Conservation (phyloP, 129 eudicot genomes). For the Artemisia annua region DNA sequence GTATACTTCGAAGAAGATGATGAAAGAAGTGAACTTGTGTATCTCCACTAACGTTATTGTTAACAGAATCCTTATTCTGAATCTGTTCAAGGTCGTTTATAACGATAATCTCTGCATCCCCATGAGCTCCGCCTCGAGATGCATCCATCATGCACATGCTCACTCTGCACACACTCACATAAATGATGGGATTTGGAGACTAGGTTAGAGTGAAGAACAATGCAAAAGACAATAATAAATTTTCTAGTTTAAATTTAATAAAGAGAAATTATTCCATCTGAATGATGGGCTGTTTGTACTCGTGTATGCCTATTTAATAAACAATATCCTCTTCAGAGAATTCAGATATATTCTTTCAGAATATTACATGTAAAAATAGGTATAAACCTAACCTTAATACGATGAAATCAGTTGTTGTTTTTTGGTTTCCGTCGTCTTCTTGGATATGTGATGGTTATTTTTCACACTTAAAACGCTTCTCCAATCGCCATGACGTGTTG, state of each 20-base stretch:
- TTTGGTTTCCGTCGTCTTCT: slow-evolving; percentile 20
- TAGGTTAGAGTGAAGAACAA: slow-evolving; percentile 23
- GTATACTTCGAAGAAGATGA: slow-evolving; percentile 36
- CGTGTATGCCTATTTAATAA: background rate
- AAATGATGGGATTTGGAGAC: slow-evolving; percentile 11
- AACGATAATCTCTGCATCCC: slow-evolving; percentile 23
- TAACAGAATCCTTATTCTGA: slow-evolving; percentile 26
- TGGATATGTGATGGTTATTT: slow-evolving; percentile 16
- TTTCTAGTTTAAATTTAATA: background rate
- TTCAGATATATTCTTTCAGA: slow-evolving; percentile 26
- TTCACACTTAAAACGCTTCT: background rate
- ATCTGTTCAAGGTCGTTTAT: slow-evolving; percentile 31
- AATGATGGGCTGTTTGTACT: slow-evolving; percentile 28
- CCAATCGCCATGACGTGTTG: slow-evolving; percentile 20
- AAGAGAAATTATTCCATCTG: slow-evolving; percentile 24
- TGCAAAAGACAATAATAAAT: slow-evolving; percentile 7
- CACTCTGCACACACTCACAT: slow-evolving; percentile 22
- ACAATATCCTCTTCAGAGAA: slow-evolving; percentile 13
- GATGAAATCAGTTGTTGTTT: slow-evolving; percentile 30
- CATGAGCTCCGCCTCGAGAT: slow-evolving; percentile 55
- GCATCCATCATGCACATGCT: slow-evolving; percentile 69
- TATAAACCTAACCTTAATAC: slow-evolving; percentile 37
- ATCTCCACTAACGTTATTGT: slow-evolving; percentile 18
- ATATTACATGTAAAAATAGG: background rate
- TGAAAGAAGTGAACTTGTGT: slow-evolving; percentile 25